Conservation (phyloP, 176 grass and related monocot species). For the Triticum urartu region DNA sequence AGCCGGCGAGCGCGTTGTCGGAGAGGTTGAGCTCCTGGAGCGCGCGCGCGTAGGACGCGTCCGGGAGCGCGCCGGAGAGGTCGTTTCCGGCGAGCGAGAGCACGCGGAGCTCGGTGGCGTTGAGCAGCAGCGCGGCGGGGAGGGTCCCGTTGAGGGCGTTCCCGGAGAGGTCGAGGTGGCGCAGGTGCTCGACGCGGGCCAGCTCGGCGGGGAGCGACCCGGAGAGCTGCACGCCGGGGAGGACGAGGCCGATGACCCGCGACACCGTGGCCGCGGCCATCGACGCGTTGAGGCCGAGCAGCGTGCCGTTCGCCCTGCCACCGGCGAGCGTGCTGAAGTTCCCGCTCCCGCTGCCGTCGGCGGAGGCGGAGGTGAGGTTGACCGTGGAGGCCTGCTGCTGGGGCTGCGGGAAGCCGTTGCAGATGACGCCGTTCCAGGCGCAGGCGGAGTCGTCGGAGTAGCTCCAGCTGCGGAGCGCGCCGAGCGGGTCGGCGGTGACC, state of each 20-base stretch:
- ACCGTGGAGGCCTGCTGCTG: background rate
- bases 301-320: background rate
- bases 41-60: background rate
- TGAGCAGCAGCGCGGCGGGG: slow-evolving; percentile 56
- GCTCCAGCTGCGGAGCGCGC: slow-evolving; percentile 62
- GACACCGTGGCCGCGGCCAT: slow-evolving; percentile 53
- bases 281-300: slow-evolving; percentile 1
- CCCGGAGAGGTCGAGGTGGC: slow-evolving; percentile 84
- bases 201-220: slow-evolving; percentile 55
- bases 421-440: slow-evolving; percentile 85
- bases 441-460: slow-evolving; percentile 57
- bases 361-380: slow-evolving; percentile 18
- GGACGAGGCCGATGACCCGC: slow-evolving; percentile 72
- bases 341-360: background rate
- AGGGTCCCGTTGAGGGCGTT: slow-evolving; percentile 59
- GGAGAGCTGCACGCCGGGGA: slow-evolving; percentile 57
- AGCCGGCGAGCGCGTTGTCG: slow-evolving; percentile 53
- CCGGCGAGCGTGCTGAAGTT: background rate
- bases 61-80: slow-evolving; percentile 57
- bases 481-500: slow-evolving; percentile 60
- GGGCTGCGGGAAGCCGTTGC: slow-evolving; percentile 62
- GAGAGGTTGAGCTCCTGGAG: slow-evolving; percentile 85
- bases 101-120: slow-evolving; percentile 63
- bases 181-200: slow-evolving; percentile 71
- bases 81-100: slow-evolving; percentile 65